These are phyloP conservation scores for Pseudevernia furfuracea DNA, from an alignment of 495 filamentous ascomycete genomes.

Conservation along the genomic window DNA sequence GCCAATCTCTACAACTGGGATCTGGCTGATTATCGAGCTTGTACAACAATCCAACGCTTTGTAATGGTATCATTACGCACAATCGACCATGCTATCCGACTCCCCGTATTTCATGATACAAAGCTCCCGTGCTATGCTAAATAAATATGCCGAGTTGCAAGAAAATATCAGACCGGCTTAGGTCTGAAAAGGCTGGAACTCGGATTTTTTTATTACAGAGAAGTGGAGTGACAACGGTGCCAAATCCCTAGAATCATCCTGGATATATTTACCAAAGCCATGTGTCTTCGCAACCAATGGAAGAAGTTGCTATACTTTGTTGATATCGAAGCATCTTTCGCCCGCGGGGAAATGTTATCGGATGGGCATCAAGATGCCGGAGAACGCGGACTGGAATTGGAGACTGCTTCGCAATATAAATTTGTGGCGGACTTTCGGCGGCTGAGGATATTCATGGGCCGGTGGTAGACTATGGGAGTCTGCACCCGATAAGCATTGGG, in stretches of 20 bases:
- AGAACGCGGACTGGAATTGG: not conserved
- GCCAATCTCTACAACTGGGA: not conserved
- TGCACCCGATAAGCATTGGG: slow-evolving; percentile 6
- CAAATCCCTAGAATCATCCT: not conserved
- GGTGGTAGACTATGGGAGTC: slow-evolving; percentile 9
- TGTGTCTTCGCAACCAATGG: not conserved
- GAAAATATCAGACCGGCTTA: not conserved
- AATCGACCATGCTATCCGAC: not conserved
- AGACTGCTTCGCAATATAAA: not conserved
- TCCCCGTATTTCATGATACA: not conserved
- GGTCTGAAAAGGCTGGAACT: not conserved
- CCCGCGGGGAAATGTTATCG: not conserved
- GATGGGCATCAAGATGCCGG: not conserved
- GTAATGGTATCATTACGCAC: slow-evolving; percentile 8
- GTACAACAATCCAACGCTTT: not conserved
- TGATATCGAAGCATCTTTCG: not conserved
- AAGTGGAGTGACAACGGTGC: not conserved
- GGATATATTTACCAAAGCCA: not conserved
- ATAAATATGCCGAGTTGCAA: slow-evolving; percentile 2
- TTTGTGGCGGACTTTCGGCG: not conserved
- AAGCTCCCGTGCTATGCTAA: slow-evolving; percentile 13
- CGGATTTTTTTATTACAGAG: not conserved
- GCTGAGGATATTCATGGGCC: not conserved
- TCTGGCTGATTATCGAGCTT: not conserved
- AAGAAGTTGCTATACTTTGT: not conserved